These are phyloP conservation scores for Chalciporus piperatus DNA, from an alignment of 768 basidiomycete species.

Conservation along the genomic window DNA sequence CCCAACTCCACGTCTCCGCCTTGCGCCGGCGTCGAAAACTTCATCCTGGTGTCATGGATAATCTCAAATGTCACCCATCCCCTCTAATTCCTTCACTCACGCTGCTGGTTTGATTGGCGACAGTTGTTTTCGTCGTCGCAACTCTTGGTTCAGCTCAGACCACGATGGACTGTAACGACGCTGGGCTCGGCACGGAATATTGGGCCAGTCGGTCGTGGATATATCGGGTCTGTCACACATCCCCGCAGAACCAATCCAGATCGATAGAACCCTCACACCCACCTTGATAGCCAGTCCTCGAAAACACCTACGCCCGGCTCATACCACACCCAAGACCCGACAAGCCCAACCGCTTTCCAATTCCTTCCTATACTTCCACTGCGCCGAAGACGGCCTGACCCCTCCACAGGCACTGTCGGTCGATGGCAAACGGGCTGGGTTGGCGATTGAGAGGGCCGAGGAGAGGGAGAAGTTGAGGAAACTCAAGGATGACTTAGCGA, in stretches of 20 bases:
- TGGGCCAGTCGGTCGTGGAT: constrained; percentile 4
- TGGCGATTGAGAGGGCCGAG: constrained; percentile 66
- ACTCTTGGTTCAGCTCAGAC: neutral
- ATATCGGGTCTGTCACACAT: constrained; percentile 14
- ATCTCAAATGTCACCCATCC: too few species aligned
- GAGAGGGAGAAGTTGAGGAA: constrained; percentile 48
- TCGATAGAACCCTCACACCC: neutral
- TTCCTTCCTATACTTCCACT: neutral
- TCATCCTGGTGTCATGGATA: too few species aligned
- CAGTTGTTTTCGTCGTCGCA: too few species aligned
- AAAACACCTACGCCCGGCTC: constrained; percentile 4
- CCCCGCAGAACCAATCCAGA: neutral
- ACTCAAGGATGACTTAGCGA: constrained; percentile 66
- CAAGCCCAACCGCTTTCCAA: constrained; percentile 4
- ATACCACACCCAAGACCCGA: constrained; percentile 5
- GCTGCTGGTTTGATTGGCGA: too few species aligned
- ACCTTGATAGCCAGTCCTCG: neutral
- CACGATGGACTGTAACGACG: neutral
- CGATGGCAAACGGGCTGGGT: constrained; percentile 77
- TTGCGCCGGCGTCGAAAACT: too few species aligned
- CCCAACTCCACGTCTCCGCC: too few species aligned
- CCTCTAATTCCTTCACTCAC: too few species aligned
- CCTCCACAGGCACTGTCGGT: constrained; percentile 69
- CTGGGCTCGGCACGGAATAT: neutral
- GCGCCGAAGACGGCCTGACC: constrained; percentile 30